Base-by-base conservation (phyloP, 2,329 filamentous ascomycete species). In the Fusarium sublunatum region DNA sequence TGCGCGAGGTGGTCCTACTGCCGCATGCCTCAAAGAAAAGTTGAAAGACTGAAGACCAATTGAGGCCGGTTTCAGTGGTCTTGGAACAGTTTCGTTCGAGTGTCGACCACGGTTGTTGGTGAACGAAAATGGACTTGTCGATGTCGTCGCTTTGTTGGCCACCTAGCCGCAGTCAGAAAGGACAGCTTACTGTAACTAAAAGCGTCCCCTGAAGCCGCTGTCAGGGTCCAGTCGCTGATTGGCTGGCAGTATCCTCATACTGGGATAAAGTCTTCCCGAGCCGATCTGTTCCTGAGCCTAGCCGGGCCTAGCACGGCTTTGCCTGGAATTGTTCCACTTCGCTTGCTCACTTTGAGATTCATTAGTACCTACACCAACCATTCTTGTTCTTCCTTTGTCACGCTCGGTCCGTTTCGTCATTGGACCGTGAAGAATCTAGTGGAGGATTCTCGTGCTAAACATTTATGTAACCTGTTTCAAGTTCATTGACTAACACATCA, bases 171-270 rank as follows among this genome's bases (percentile, higher is more conserved):
- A 70, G 53, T 54, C 60, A 55, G 66, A 71, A 70, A 71, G 69
- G 69, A 71, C 69, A 71, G 52, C 69, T 71, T 56, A 55, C 57
- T 54, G 56, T 67, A 70, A 60, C 69, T 66, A 69, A 67, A 71
- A 60, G 53, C 48, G 48, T 59, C 53, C 58, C 65, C 51, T 51
- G 47, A 68, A 42, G 63, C 43, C 52, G 48, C 51, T 38, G 43
- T 57, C 58, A 71, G 69, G 68, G 54, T 58, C 67, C 49, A 53
- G 49, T 12, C 25, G 49, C 46, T 70, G 64, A 70, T 70, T 70
- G 68, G 68, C 15, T 31, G 44, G 8, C 11, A n/a, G 15, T 13
- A 13, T 19, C 19, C 11, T 2, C 35, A 32, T n/a, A 25, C 44
- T 70, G 68, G 68, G 66, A 61, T 63, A 70, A 70, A 62, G 68